These are phyloP conservation scores for Craspedostauros australis DNA, from an alignment of 108 stramenopile genomes.

Conservation along the genomic window DNA sequence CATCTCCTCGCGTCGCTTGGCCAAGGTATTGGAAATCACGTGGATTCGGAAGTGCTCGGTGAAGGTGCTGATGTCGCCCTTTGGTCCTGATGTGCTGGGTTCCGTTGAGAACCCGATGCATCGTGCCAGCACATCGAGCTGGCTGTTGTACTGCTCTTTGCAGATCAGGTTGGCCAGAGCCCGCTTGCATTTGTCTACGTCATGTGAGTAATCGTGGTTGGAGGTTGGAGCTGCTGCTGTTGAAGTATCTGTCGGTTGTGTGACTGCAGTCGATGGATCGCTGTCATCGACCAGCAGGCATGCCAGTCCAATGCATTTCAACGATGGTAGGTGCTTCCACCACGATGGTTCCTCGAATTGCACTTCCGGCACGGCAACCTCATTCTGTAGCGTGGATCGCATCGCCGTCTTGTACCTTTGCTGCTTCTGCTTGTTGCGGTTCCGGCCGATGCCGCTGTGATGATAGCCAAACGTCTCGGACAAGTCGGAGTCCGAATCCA, in stretches of 20 bases:
- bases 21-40: slow-evolving; percentile 41
- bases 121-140: slow-evolving; percentile 47
- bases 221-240: too few species aligned
- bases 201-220: not conserved
- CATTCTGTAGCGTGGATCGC: not conserved
- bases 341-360: slow-evolving; percentile 89
- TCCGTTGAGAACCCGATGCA: slow-evolving; percentile 73
- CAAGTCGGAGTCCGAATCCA: slow-evolving; percentile 28
- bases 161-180: slow-evolving; percentile 30
- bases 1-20: slow-evolving; percentile 51
- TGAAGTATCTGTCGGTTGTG: not conserved
- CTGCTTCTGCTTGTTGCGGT: not conserved
- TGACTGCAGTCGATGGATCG: not conserved
- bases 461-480: slow-evolving; percentile 10
- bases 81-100: slow-evolving; percentile 30
- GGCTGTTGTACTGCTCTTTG: slow-evolving; percentile 51
- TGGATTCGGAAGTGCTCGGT: slow-evolving; percentile 46
- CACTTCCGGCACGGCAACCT: slow-evolving; percentile 41
- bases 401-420: not conserved
- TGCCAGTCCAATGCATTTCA: slow-evolving; percentile 85
- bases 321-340: slow-evolving; percentile 80
- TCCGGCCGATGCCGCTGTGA: too few species aligned
- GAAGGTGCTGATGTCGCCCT: slow-evolving; percentile 60
- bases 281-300: slow-evolving; percentile 47
- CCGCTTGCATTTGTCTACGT: slow-evolving; percentile 11